phyloP scores from a whole-genome alignment of 495 filamentous ascomycete genomes.

The Amorphotheca resinae region DNA sequence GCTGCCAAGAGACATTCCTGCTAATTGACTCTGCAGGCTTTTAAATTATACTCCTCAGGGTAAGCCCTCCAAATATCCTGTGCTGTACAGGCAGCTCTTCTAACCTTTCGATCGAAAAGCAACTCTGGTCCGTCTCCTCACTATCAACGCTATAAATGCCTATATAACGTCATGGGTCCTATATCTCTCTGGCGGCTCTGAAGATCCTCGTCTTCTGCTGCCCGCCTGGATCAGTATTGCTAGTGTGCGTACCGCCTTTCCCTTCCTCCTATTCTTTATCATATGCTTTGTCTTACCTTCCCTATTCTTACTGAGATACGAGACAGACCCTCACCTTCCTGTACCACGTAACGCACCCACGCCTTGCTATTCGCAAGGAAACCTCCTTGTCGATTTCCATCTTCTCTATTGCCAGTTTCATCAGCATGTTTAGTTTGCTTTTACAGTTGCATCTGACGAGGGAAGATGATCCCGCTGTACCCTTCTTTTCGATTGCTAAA shows the following conservation, averaged over 20 bases:
- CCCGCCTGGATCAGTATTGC: constrained; percentile 81
- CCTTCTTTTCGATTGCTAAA: constrained; percentile 42
- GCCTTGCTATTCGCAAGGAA: constrained; percentile 70
- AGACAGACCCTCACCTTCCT: constrained; percentile 58
- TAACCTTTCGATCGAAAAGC: constrained; percentile 30
- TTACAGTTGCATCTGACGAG: constrained; percentile 55
- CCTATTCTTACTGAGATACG: not conserved
- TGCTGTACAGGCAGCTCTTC: not conserved
- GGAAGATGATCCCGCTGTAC: constrained; percentile 50
- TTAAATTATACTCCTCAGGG: constrained; percentile 70
- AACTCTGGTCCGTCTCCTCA: constrained; percentile 71
- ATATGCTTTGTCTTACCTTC: not conserved
- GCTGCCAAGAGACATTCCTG: not conserved
- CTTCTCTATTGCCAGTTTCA: constrained; percentile 62
- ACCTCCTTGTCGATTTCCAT: constrained; percentile 65
- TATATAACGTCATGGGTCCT: constrained; percentile 74
- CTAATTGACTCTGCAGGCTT: constrained; percentile 40
- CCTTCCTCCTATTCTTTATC: not conserved
- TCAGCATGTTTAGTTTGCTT: constrained; percentile 60
- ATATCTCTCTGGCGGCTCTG: constrained; percentile 59
- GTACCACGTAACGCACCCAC: constrained; percentile 73
- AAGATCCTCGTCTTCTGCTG: constrained; percentile 65
- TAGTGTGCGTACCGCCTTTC: constrained; percentile 25
- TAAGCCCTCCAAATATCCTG: constrained; percentile 10
- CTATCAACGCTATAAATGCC: constrained; percentile 65